Conservation (phyloP, 371 early-diverging fungal genomes). For the Fennellomyces sp. region DNA sequence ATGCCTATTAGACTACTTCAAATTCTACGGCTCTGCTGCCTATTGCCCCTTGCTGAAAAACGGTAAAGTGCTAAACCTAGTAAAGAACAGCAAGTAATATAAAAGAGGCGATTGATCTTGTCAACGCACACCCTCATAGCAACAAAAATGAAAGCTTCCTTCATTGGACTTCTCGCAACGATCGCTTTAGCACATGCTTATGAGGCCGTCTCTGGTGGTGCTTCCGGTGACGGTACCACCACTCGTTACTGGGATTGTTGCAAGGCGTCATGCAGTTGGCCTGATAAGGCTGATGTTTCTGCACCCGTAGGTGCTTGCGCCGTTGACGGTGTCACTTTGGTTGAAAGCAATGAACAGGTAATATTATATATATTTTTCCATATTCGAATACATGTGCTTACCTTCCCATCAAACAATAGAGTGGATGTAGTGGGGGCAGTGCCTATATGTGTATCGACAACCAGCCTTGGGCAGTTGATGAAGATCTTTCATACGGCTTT, state of each 20-base stretch:
- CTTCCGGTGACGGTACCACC: conserved; percentile 32
- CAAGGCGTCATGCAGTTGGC: conserved; percentile 51
- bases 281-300: conserved; percentile 33
- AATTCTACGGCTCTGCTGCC: too few species aligned
- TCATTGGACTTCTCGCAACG: conserved; percentile 1
- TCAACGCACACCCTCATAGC: too few species aligned
- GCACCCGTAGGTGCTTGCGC: conserved; percentile 35
- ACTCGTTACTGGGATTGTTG: conserved; percentile 58
- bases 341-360: conserved; percentile 24
- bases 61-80: too few species aligned
- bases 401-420: conserved; percentile 9
- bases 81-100: too few species aligned
- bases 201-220: conserved; percentile 20
- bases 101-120: too few species aligned
- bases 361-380: background rate
- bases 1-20: too few species aligned
- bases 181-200: background rate
- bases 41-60: too few species aligned
- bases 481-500: conserved; percentile 47
- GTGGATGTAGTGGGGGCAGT: conserved; percentile 45
- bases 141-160: conserved; percentile 9
- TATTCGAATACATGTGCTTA: background rate
- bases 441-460: conserved; percentile 47
- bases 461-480: conserved; percentile 46
- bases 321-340: conserved; percentile 31